Evolutionary conservation across 495 filamentous ascomycete genomes (phyloP), one percentile per base, ranked within the genome.

Genomic region (Hypoxylon perforatum): DNA sequence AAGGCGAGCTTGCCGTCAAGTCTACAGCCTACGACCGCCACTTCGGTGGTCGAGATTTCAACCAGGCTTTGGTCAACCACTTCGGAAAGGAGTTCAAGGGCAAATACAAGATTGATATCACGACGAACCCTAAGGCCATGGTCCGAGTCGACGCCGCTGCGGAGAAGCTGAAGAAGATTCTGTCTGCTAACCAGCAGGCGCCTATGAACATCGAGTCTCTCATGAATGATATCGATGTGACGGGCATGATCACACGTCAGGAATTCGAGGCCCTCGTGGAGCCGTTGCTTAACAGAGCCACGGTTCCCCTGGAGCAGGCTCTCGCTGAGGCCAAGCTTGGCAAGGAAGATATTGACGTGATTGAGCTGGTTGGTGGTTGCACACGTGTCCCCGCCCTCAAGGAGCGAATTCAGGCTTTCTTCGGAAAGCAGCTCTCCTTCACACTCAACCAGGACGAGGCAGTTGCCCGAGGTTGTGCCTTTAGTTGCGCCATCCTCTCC

Each of bases 381-480:
- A 97, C 93, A 49, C 96, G 95, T 86, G 91, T 99, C 12, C 95
- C 95, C 36, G 78, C 92, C 55, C 80, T 99, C 77, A 99, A 99
- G 87, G 89, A 93, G 49, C 86, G 88, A 66, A 91, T 99, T 76
- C 85, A 89, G 80, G 82, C 88, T 56, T 98, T 93, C 87, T 98
- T 99, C 77, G 86, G 86, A 77, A 98, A 97, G 86, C 76, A 69
- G 41, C 88, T 99, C 7, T 97, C 94, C 15, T 98, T 96, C 86
- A 98, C 96, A 47, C 86, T 97, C 61, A 99, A 99, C 86, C 92
- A 95, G 78, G 95, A 99, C 71, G 95, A 99, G 83, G 95, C 96
- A 60, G 89, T 97, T 69, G 95, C 95, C 61, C 91, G 96, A 68
- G 95, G 95, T 59, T 96, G 92, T 77, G 95, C 96, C 61, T 99